Evolutionary conservation across 371 early-diverging fungal species (phyloP).

Genomic region (Blakeslea trispora): DNA sequence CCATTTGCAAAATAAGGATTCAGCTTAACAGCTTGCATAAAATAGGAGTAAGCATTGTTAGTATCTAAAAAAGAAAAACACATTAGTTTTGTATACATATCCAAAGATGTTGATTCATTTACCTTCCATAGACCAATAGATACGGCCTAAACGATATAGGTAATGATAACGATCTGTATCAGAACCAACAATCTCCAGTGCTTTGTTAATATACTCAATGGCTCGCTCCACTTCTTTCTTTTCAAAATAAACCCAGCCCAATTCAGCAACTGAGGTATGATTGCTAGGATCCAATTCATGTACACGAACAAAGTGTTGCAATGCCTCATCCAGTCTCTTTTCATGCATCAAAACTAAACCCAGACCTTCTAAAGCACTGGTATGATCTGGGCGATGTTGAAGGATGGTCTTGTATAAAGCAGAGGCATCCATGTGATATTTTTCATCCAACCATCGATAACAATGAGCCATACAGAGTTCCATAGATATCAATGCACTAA

Average conservation of each 20-base stretch:
- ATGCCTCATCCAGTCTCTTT: conserved; percentile 57
- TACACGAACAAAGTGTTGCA: conserved; percentile 53
- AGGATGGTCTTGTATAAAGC: conserved; percentile 59
- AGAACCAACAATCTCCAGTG: conserved; percentile 47
- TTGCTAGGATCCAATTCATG: conserved; percentile 47
- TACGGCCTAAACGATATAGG: conserved; percentile 64
- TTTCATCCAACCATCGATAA: conserved; percentile 56
- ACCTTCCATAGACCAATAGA: conserved; percentile 83
- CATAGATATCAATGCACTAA: conserved; percentile 48
- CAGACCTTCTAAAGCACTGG: conserved; percentile 53
- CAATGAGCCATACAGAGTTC: conserved; percentile 68
- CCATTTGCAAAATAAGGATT: conserved; percentile 68
- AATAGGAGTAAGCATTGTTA: conserved; percentile 63
- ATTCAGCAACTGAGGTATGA: conserved; percentile 53
- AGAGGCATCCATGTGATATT: conserved; percentile 53
- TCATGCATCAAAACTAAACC: conserved; percentile 41
- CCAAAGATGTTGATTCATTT: conserved; percentile 9
- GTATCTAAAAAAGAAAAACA: conserved; percentile 48
- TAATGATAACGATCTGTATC: conserved; percentile 56
- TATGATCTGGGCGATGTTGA: conserved; percentile 42
- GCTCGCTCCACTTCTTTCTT: conserved; percentile 58
- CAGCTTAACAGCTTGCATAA: conserved; percentile 74
- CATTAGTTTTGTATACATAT: too few species aligned
- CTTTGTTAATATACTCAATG: conserved; percentile 52
- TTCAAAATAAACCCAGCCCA: conserved; percentile 68